phyloP scores from a whole-genome alignment of 129 eudicot species.

The Mikania micrantha region DNA sequence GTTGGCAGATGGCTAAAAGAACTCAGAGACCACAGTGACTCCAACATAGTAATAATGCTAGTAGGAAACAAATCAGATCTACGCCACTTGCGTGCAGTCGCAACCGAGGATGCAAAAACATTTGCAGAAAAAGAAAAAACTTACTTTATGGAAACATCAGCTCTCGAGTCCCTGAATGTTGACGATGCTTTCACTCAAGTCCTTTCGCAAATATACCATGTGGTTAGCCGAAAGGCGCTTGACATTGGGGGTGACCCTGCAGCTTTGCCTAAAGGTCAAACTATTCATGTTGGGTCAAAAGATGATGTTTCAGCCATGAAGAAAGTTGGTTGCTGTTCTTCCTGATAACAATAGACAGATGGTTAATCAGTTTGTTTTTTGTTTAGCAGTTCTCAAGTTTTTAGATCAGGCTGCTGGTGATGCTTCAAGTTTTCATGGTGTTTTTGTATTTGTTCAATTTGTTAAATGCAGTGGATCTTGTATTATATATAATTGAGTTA shows the following conservation, averaged over 20 bases:
- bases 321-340: constrained; percentile 56
- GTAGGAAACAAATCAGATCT: constrained; percentile 70
- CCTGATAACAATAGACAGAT: constrained; percentile 13
- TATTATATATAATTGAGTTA: constrained; percentile 8
- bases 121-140: constrained; percentile 55
- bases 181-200: constrained; percentile 62
- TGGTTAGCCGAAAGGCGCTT: constrained; percentile 63
- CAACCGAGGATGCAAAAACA: constrained; percentile 69
- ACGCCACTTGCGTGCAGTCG: constrained; percentile 62
- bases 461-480: constrained; percentile 22
- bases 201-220: constrained; percentile 55
- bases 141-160: constrained; percentile 27
- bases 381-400: constrained; percentile 11
- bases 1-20: constrained; percentile 72
- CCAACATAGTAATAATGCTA: constrained; percentile 67
- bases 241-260: constrained; percentile 56
- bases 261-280: constrained; percentile 59
- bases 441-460: constrained; percentile 17
- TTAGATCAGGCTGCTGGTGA: constrained; percentile 8
- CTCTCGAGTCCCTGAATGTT: constrained; percentile 63
- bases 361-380: neutral
- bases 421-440: neutral
- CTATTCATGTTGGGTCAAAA: constrained; percentile 49
- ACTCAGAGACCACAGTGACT: constrained; percentile 60
- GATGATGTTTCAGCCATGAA: constrained; percentile 62